phyloP scores from a whole-genome alignment of 1,139 yeast genomes.

The Sugiyamaella japonica region DNA sequence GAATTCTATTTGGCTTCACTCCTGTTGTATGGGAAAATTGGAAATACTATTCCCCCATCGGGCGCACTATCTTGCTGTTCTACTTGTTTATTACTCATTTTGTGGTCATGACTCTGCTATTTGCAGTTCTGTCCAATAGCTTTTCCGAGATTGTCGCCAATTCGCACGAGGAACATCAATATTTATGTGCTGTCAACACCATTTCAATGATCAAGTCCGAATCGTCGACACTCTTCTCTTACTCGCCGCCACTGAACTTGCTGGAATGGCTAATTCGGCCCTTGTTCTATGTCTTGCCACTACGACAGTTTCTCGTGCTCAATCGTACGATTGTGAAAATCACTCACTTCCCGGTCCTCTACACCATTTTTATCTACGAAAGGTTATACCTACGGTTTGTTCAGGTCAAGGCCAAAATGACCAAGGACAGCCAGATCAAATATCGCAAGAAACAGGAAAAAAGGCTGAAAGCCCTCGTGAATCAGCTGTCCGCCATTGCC shows the following conservation, averaged over 20 bases:
- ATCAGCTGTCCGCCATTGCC: conserved; percentile 1
- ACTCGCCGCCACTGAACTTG: conserved; percentile 43
- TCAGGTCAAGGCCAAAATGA: conserved; percentile 22
- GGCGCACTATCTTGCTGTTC: conserved; percentile 52
- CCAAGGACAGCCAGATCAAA: conserved; percentile 22
- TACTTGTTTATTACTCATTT: conserved; percentile 60
- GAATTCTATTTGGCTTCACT: conserved; percentile 61
- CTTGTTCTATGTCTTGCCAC: conserved; percentile 37
- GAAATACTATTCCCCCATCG: conserved; percentile 53
- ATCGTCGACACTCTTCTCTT: conserved; percentile 42
- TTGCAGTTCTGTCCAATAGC: conserved; percentile 51
- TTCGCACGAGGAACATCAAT: conserved; percentile 44
- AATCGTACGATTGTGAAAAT: conserved; percentile 42
- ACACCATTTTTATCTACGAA: conserved; percentile 41
- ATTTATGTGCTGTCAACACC: conserved; percentile 43
- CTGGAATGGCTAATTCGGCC: conserved; percentile 41
- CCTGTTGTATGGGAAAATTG: conserved; percentile 66
- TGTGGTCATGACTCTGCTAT: conserved; percentile 57
- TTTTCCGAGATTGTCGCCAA: conserved; percentile 43
- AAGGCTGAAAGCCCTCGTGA: conserved; percentile 11
- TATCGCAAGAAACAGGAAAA: conserved; percentile 23
- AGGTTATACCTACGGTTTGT: conserved; percentile 29
- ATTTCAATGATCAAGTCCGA: conserved; percentile 45
- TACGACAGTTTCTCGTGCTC: conserved; percentile 37
- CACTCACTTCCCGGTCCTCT: conserved; percentile 43